phyloP scores from a whole-genome alignment of 208 protist genomes.

The Endotrypanum monterogeii region DNA sequence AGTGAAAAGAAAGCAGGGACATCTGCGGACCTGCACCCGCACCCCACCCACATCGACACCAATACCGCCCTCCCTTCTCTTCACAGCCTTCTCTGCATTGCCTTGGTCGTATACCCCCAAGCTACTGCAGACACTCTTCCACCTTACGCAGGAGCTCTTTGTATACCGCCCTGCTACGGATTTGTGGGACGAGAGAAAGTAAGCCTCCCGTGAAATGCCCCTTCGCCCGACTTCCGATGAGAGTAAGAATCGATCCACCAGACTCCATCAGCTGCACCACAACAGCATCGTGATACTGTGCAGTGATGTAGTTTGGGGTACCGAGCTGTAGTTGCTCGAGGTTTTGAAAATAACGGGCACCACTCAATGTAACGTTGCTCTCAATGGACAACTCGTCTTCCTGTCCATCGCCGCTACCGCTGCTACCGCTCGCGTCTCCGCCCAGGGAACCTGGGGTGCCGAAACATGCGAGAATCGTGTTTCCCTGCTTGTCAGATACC shows the following conservation, averaged over 20 bases:
- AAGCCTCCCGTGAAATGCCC: slow-evolving; percentile 82
- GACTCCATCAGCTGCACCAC: slow-evolving; percentile 78
- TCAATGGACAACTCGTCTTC: slow-evolving; percentile 53
- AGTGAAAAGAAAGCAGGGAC: background rate
- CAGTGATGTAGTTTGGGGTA: slow-evolving; percentile 65
- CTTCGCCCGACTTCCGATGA: slow-evolving; percentile 78
- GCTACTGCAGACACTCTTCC: slow-evolving; percentile 32
- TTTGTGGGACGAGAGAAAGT: slow-evolving; percentile 73
- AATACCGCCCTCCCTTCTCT: background rate
- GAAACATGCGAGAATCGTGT: slow-evolving; percentile 81
- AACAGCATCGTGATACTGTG: slow-evolving; percentile 84
- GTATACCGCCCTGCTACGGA: slow-evolving; percentile 32
- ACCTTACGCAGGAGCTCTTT: slow-evolving; percentile 27
- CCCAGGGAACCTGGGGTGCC: slow-evolving; percentile 12
- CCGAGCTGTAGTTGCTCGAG: slow-evolving; percentile 78
- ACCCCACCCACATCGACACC: background rate
- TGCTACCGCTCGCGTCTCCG: slow-evolving; percentile 11
- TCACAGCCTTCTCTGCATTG: background rate
- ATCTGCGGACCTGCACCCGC: background rate
- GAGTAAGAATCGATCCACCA: slow-evolving; percentile 53
- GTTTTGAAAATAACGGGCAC: slow-evolving; percentile 74
- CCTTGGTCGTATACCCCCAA: background rate
- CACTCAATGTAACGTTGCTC: slow-evolving; percentile 86
- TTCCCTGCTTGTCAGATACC: slow-evolving; percentile 80
- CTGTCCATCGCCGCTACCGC: slow-evolving; percentile 14